phyloP scores from a whole-genome alignment of 345 rosid species.

The Triadica sebifera region DNA sequence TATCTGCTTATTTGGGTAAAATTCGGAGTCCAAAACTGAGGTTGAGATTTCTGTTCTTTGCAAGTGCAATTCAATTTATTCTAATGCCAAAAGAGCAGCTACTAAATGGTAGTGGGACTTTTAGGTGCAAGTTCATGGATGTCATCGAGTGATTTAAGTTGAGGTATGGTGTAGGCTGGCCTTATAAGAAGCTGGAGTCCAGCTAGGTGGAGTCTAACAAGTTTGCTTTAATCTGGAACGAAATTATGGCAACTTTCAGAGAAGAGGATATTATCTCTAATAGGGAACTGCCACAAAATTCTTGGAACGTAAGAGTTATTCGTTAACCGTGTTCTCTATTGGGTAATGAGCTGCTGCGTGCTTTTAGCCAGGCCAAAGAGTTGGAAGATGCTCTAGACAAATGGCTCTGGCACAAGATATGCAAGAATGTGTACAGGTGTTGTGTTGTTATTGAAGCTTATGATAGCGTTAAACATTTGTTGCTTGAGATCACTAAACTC shows the following conservation, averaged over 20 bases:
- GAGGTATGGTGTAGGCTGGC: slow-evolving; percentile 92
- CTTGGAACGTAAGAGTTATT: slow-evolving; percentile 83
- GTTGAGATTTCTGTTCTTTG: slow-evolving; percentile 95
- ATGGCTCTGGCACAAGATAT: slow-evolving; percentile 93
- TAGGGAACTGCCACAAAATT: slow-evolving; percentile 76
- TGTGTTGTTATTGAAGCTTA: slow-evolving; percentile 91
- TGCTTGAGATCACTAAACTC: slow-evolving; percentile 63
- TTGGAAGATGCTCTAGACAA: slow-evolving; percentile 89
- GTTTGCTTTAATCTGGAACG: slow-evolving; percentile 95
- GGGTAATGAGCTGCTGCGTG: slow-evolving; percentile 92
- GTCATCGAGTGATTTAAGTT: slow-evolving; percentile 79
- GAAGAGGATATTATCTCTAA: slow-evolving; percentile 97
- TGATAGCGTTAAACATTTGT: slow-evolving; percentile 71
- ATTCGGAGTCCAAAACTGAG: slow-evolving; percentile 79
- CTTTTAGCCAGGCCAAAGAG: slow-evolving; percentile 92
- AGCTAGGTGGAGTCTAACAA: slow-evolving; percentile 89
- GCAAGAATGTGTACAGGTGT: slow-evolving; percentile 87
- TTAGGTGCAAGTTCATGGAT: slow-evolving; percentile 79
- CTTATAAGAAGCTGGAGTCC: slow-evolving; percentile 89
- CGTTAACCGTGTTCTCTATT: slow-evolving; percentile 95
- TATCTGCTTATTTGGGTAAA: slow-evolving; percentile 92
- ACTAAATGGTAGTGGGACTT: slow-evolving; percentile 62
- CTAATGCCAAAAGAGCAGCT: slow-evolving; percentile 96
- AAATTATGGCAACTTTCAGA: slow-evolving; percentile 78
- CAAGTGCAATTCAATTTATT: slow-evolving; percentile 95